Percentiles rank a stretch among this genome's conserved stretches.
phyloP scores from a whole-genome alignment of 2,329 filamentous ascomycete genomes.

The Ciborinia camelliae region DNA sequence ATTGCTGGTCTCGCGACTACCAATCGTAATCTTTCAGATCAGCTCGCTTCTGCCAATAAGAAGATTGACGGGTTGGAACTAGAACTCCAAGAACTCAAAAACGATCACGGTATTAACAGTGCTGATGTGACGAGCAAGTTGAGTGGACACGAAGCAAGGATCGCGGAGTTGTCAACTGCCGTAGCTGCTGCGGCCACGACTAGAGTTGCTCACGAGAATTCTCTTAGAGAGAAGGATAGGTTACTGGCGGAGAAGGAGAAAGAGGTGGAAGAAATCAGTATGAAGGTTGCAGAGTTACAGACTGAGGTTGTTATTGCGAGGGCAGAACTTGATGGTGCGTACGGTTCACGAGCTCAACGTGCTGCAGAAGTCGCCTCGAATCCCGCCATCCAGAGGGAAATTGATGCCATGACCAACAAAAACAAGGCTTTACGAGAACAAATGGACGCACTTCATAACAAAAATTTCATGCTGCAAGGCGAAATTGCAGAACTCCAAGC shows the following conservation, averaged over 20 bases:
- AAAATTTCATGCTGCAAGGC: conserved; percentile 18
- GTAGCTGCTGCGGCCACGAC: conserved; percentile 30
- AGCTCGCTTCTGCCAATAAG: conserved; percentile 29
- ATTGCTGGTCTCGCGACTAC: conserved; percentile 11
- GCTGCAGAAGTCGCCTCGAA: conserved; percentile 62
- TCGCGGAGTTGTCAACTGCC: conserved; percentile 29
- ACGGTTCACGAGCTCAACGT: conserved; percentile 70
- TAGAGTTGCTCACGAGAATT: conserved; percentile 25
- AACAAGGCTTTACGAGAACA: conserved; percentile 39
- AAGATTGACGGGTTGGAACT: conserved; percentile 36
- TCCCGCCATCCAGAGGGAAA: conserved; percentile 55
- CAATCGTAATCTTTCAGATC: conserved; percentile 12
- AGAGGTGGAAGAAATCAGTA: conserved; percentile 55
- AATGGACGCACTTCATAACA: conserved; percentile 30
- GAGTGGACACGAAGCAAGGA: conserved; percentile 32
- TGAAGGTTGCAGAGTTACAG: conserved; percentile 61
- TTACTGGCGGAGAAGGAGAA: conserved; percentile 41
- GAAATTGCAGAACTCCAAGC: conserved; percentile 16
- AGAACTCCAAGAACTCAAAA: conserved; percentile 34
- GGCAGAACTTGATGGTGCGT: conserved; percentile 91
- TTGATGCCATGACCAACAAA: conserved; percentile 51
- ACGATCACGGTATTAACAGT: conserved; percentile 31
- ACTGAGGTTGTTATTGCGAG: conserved; percentile 85
- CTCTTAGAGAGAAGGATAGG: conserved; percentile 29
- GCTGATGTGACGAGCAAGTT: conserved; percentile 35